Evolutionary conservation across 768 basidiomycete species (phyloP).

Genomic region (Phlebiopsis gigantea): DNA sequence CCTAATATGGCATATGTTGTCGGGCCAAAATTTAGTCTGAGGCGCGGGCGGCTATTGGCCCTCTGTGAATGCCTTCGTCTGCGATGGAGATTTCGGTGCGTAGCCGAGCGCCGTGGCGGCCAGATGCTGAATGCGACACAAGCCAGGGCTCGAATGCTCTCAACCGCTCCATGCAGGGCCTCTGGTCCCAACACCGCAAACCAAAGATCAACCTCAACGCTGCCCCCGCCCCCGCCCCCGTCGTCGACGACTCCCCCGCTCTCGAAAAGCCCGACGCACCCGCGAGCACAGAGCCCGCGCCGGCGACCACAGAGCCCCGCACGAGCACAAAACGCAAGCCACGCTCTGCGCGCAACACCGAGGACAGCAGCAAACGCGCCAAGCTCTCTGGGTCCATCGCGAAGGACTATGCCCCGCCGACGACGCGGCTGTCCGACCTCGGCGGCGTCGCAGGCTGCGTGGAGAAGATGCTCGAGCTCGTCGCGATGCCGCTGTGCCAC

Average conservation of each 20-base stretch:
- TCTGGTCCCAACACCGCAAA: conserved; percentile 67
- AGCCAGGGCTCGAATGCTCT: conserved; percentile 72
- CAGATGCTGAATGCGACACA: conserved; percentile 21
- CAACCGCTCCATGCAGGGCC: conserved; percentile 74
- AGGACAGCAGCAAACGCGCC: conserved; percentile 54
- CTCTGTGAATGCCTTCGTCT: not conserved
- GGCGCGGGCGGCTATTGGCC: not conserved
- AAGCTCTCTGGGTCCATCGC: conserved; percentile 41
- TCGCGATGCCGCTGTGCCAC: conserved; percentile 91
- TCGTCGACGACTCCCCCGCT: not conserved
- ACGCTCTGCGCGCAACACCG: conserved; percentile 43
- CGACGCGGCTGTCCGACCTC: conserved; percentile 73
- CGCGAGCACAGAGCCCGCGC: conserved; percentile 1
- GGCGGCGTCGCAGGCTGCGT: conserved; percentile 85
- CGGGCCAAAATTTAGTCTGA: conserved; percentile 3
- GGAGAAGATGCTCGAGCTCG: conserved; percentile 93
- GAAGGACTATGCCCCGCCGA: conserved; percentile 70
- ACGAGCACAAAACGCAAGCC: conserved; percentile 56
- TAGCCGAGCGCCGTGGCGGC: not conserved
- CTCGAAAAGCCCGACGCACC: conserved; percentile 1
- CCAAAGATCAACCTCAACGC: conserved; percentile 67
- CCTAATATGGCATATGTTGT: conserved; percentile 3
- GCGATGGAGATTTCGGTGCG: conserved; percentile 12
- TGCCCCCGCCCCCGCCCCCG: conserved; percentile 4
- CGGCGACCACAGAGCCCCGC: conserved; percentile 9